Evolutionary conservation across 2,329 filamentous ascomycete species (phyloP).

Genomic region (Verticillium longisporum): DNA sequence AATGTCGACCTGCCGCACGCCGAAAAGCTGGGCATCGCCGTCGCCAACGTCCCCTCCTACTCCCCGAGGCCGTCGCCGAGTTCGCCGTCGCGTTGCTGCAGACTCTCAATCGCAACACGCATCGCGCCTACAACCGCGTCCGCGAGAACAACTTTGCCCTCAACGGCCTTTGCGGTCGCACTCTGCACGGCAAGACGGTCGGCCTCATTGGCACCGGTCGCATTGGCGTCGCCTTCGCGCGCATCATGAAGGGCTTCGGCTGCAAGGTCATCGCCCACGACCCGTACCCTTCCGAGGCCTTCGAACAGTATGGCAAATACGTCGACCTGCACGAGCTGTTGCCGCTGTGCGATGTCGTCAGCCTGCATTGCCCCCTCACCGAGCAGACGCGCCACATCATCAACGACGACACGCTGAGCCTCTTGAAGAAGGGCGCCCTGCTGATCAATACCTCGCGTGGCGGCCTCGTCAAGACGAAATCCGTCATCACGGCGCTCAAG

Average conservation of each 20-base stretch:
- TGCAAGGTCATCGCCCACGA: slow-evolving; percentile 57
- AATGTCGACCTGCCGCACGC: slow-evolving; percentile 56
- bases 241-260: slow-evolving; percentile 59
- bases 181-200: slow-evolving; percentile 57
- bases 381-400: slow-evolving; percentile 47
- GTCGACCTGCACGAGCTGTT: slow-evolving; percentile 48
- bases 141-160: slow-evolving; percentile 63
- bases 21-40: slow-evolving; percentile 46
- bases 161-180: slow-evolving; percentile 55
- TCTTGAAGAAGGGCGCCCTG: slow-evolving; percentile 25
- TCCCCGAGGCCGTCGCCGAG: slow-evolving; percentile 65
- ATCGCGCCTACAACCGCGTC: slow-evolving; percentile 61
- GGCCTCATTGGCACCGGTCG: slow-evolving; percentile 59
- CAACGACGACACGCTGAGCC: slow-evolving; percentile 19
- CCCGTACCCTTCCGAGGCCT: slow-evolving; percentile 42
- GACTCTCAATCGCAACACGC: slow-evolving; percentile 61
- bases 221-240: slow-evolving; percentile 56
- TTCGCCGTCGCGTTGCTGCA: slow-evolving; percentile 62
- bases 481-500: slow-evolving; percentile 56
- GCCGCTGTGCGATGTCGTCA: slow-evolving; percentile 51
- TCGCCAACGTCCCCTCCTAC: slow-evolving; percentile 62
- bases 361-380: slow-evolving; percentile 59
- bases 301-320: slow-evolving; percentile 44
- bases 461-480: slow-evolving; percentile 52
- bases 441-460: slow-evolving; percentile 65